phyloP scores from a whole-genome alignment of 768 basidiomycete species.

The Chiua virens region DNA sequence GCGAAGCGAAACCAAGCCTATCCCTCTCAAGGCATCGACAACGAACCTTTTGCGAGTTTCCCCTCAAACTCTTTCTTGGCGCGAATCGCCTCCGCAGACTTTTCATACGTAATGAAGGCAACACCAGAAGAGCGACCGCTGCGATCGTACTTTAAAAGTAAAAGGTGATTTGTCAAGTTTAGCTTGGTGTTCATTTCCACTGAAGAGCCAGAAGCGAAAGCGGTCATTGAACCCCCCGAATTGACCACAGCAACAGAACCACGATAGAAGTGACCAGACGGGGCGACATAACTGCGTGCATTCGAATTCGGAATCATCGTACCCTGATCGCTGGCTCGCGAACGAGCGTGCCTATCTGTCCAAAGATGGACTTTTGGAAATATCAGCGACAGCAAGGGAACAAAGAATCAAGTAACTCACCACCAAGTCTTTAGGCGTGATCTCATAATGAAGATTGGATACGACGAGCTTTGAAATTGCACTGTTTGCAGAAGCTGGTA shows the following conservation, averaged over 20 bases:
- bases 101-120: conserved; percentile 79
- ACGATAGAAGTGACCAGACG: conserved; percentile 34
- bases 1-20: neutral
- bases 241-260: conserved; percentile 28
- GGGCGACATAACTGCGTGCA: conserved; percentile 33
- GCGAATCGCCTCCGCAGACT: conserved; percentile 69
- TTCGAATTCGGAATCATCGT: conserved; percentile 59
- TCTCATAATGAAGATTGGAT: conserved; percentile 89
- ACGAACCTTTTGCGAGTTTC: conserved; percentile 80
- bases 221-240: conserved; percentile 33
- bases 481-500: conserved; percentile 25
- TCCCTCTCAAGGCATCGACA: neutral
- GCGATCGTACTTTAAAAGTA: conserved; percentile 83
- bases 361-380: conserved; percentile 73
- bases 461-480: conserved; percentile 66
- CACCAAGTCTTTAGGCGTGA: conserved; percentile 83
- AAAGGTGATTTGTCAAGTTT: conserved; percentile 55
- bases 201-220: conserved; percentile 45
- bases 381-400: conserved; percentile 3
- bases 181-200: conserved; percentile 44
- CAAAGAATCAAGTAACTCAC: conserved; percentile 46
- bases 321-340: conserved; percentile 94
- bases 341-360: conserved; percentile 87
- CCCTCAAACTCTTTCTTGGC: conserved; percentile 87
- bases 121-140: conserved; percentile 89